Evolutionary conservation across 1,139 yeast genomes (phyloP).

Genomic region (Pichia inconspicua): DNA sequence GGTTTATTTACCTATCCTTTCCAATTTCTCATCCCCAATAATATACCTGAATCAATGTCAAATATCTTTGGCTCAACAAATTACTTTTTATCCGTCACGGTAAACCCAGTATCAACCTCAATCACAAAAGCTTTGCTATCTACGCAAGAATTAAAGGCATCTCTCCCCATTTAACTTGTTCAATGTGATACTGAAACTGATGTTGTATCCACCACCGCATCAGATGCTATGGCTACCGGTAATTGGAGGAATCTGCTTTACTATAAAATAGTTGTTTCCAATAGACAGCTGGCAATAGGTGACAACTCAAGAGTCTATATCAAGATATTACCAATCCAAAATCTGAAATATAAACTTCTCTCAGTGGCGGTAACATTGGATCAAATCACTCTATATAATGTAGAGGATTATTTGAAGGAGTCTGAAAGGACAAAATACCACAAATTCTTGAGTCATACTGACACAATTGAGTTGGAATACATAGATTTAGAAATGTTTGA

Average conservation of each 20-base stretch:
- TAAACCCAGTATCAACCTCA: slow-evolving; percentile 5
- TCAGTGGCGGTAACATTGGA: slow-evolving; percentile 11
- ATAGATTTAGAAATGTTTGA: slow-evolving; percentile 5
- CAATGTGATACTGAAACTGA: slow-evolving; percentile 13
- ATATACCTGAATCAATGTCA: slow-evolving; percentile 12
- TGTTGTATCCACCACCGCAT: not conserved
- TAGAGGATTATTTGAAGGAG: not conserved
- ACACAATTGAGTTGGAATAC: slow-evolving; percentile 14
- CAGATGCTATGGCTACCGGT: slow-evolving; percentile 22
- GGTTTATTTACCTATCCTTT: slow-evolving; percentile 15
- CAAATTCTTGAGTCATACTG: slow-evolving; percentile 9
- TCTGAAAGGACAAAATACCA: slow-evolving; percentile 3
- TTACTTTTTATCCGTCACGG: slow-evolving; percentile 9
- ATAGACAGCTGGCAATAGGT: slow-evolving; percentile 17
- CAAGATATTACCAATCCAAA: slow-evolving; percentile 20
- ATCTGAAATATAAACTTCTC: slow-evolving; percentile 13
- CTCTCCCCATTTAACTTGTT: slow-evolving; percentile 12
- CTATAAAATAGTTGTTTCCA: slow-evolving; percentile 19
- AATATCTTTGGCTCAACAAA: slow-evolving; percentile 13
- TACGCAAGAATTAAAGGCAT: not conserved
- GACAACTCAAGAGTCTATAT: slow-evolving; percentile 14
- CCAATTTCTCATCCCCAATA: slow-evolving; percentile 12
- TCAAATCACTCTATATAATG: slow-evolving; percentile 16
- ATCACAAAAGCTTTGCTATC: slow-evolving; percentile 2
- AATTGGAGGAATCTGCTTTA: slow-evolving; percentile 25